These are phyloP conservation scores for Lachnellula occidentalis DNA, from an alignment of 2,329 filamentous ascomycete genomes.

Conservation along the genomic window DNA sequence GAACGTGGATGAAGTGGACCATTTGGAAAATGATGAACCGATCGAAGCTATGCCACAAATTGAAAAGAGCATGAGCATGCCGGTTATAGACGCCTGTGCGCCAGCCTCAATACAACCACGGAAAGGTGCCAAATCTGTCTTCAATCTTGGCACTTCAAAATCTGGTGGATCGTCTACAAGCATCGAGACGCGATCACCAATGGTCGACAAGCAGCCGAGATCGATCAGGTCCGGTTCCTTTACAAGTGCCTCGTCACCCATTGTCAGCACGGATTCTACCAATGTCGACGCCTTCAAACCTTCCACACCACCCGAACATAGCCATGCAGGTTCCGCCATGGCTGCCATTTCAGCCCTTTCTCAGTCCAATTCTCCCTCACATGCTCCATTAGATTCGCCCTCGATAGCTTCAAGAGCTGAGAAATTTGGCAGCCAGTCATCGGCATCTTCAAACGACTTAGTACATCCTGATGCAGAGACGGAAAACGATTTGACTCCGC, in stretches of 20 bases:
- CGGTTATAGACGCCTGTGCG: conserved; percentile 37
- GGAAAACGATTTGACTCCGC: conserved; percentile 30
- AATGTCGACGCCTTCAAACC: conserved; percentile 60
- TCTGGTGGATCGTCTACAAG: conserved; percentile 43
- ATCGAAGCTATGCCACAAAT: conserved; percentile 37
- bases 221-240: conserved; percentile 58
- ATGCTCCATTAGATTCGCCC: conserved; percentile 41
- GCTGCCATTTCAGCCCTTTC: conserved; percentile 62
- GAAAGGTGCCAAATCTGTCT: conserved; percentile 33
- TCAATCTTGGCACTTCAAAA: conserved; percentile 24
- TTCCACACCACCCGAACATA: conserved; percentile 48
- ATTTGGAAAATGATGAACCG: conserved; percentile 31
- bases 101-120: conserved; percentile 45
- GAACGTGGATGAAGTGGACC: conserved; percentile 39
- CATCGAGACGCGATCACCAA: conserved; percentile 40
- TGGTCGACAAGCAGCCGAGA: conserved; percentile 41
- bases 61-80: conserved; percentile 52
- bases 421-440: conserved; percentile 43
- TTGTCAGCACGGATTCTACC: conserved; percentile 61
- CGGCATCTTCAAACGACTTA: conserved; percentile 43
- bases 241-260: conserved; percentile 55
- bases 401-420: conserved; percentile 35
- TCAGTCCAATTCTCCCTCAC: conserved; percentile 45
- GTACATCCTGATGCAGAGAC: conserved; percentile 35
- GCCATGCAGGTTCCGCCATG: conserved; percentile 58